These are phyloP conservation scores for Fusarium verticillioides DNA, from an alignment of 2,329 filamentous ascomycete genomes.

Conservation along the genomic window DNA sequence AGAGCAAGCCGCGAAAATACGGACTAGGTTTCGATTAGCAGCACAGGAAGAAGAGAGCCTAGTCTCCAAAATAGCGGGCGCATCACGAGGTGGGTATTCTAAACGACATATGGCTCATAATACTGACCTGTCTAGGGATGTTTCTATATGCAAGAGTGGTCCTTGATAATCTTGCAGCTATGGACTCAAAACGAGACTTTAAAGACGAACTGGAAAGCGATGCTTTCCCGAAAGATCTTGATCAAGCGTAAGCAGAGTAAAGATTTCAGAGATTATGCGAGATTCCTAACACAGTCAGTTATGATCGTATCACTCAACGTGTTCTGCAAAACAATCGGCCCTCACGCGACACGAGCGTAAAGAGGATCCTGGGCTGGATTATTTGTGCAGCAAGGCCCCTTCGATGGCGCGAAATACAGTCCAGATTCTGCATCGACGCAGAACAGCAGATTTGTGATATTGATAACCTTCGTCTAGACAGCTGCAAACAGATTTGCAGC, in stretches of 20 bases:
- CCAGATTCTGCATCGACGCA: not conserved
- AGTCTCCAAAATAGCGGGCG: fast-evolving
- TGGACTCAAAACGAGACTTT: not conserved
- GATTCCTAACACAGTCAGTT: fast-evolving
- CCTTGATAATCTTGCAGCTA: fast-evolving
- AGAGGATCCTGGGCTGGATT: fast-evolving
- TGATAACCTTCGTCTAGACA: fast-evolving
- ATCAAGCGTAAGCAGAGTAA: not conserved
- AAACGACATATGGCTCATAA: too few relatives aligned
- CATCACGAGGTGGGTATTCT: not conserved
- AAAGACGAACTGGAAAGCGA: not conserved
- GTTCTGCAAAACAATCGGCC: fast-evolving
- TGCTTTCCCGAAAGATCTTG: fast-evolving
- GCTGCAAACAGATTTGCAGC: not conserved
- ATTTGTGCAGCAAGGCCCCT: not conserved
- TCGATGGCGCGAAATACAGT: conserved; percentile 1
- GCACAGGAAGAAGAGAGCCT: fast-evolving
- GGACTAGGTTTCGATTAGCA: fast-evolving
- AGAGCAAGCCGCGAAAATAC: fast-evolving
- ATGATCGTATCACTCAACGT: fast-evolving
- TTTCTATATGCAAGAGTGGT: not conserved
- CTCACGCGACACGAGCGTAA: fast-evolving
- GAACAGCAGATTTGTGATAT: fast-evolving
- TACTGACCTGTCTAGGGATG: not conserved
- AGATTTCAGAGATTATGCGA: too few relatives aligned